phyloP scores from a whole-genome alignment of 2,329 filamentous ascomycete species.

The Cercospora nicotianae region DNA sequence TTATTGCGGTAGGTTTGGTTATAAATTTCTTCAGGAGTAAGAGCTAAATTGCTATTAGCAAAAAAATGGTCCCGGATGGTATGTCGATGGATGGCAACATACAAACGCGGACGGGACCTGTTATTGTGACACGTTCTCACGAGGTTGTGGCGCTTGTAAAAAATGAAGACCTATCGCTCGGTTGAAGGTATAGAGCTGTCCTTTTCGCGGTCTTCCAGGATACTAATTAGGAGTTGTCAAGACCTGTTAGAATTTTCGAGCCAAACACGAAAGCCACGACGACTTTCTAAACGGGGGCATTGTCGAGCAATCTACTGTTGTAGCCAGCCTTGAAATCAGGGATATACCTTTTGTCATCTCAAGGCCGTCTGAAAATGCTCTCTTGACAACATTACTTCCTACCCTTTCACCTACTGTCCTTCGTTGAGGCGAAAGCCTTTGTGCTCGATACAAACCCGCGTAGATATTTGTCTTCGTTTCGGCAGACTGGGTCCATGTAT shows the following conservation, averaged over 20 bases:
- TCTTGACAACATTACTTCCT: too few species aligned
- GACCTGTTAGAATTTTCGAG: background rate
- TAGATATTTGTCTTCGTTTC: too few species aligned
- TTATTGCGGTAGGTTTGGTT: background rate
- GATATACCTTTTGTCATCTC: too few species aligned
- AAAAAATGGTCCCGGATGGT: background rate
- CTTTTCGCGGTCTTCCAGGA: background rate
- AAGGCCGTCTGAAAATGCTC: too few species aligned
- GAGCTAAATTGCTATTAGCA: background rate
- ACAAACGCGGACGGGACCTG: background rate
- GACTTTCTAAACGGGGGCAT: background rate
- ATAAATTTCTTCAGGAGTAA: background rate
- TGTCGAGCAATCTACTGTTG: background rate
- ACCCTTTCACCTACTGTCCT: too few species aligned
- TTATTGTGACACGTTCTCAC: background rate
- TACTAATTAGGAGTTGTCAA: background rate
- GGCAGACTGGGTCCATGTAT: too few species aligned
- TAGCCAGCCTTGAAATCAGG: background rate
- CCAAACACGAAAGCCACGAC: background rate
- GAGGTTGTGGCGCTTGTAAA: background rate
- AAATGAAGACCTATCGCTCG: background rate
- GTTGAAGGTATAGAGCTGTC: background rate
- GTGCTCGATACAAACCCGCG: too few species aligned
- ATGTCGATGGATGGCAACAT: background rate
- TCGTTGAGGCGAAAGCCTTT: too few species aligned